Evolutionary conservation across 768 basidiomycete species (phyloP), one percentile per base, ranked within the genome.

Genomic region (Amylocystis lapponica): DNA sequence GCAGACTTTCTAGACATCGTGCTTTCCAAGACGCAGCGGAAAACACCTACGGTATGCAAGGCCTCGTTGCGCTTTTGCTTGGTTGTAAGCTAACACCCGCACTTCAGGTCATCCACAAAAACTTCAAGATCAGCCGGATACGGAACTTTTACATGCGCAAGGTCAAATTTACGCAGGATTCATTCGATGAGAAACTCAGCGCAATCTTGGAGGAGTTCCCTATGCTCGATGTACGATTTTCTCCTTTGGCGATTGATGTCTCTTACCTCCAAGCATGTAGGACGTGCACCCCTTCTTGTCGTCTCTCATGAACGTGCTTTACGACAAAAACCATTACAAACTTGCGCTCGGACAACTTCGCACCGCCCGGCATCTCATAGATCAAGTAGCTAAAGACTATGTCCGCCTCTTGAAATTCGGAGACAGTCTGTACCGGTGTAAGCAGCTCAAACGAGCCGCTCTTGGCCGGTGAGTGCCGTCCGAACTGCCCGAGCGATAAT

Each of bases 261-360:
- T 23, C 31, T 30, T 19, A 11, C 17, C 27, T 5, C 25, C 1
- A 13, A 39, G 8, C 9, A 6, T 29, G 16, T 42, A 80, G 74
- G 95, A 98, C 61, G 74, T 99, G 9, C 96, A 99, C 63, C 96
- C 96, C 2, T 99, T 98, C 73, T 72, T 98, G 14, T 78, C 91
- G 2, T 94, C 93, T 2, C 74, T 99, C 14, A 82, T 99, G 78
- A 99, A 99, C 66, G 96, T 99, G 13, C 78, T 99, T 31, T 99
- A 99, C 66, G 96, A 99, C 76, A 98, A 98, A 70, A 97, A 97
- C 61, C 95, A 99, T 62, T 97, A 97, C 79, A 98, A 98, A 69
- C 86, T 99, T 40, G 96, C 96, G 3, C 72, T 99, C 33, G 95
- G 96, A 47, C 96, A 99, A 61, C 79, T 99, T 46, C 85, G 95